A percentile compares a stretch with the other conserved stretches of the same genome.
Evolutionary conservation across 83 land plant genomes (phyloP).

Genomic region (Picea mariana): DNA sequence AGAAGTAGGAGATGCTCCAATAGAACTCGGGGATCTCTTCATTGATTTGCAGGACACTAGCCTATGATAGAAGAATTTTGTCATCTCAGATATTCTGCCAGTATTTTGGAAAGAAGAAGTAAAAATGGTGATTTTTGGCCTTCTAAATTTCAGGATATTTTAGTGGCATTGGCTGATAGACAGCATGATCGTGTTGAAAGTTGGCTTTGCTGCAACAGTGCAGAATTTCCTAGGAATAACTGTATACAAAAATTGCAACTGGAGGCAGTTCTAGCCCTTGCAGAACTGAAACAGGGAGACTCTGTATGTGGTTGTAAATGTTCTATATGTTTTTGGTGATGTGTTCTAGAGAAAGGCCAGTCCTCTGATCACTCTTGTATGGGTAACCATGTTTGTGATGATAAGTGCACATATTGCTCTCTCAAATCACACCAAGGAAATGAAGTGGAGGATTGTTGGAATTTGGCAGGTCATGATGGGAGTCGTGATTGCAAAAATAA

Average conservation of each 20-base stretch:
- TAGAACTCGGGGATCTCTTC: no score
- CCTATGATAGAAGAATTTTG: no score
- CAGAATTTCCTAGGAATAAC: no score
- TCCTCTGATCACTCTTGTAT: slow-evolving; percentile 32
- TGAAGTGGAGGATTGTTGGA: slow-evolving; percentile 16
- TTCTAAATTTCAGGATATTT: no score
- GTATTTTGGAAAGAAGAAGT: no score
- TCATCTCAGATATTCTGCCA: no score
- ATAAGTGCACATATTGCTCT: slow-evolving; percentile 32
- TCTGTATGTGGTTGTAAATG: slow-evolving; percentile 34
- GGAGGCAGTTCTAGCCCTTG: slow-evolving; percentile 18
- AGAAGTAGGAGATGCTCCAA: no score
- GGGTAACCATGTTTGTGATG: slow-evolving; percentile 24
- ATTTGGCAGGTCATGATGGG: slow-evolving; percentile 40
- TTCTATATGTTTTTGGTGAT: slow-evolving; percentile 26
- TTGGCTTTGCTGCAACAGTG: no score
- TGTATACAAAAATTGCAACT: slow-evolving; percentile 36
- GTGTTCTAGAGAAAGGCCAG: slow-evolving; percentile 26
- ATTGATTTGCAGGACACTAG: no score
- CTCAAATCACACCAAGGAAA: slow-evolving; percentile 4
- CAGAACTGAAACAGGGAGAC: slow-evolving; percentile 22
- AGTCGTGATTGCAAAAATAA: slow-evolving; percentile 27
- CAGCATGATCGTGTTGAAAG: no score
- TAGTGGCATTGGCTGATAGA: no score
- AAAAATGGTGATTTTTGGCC: no score